Evolutionary conservation across 2,329 filamentous ascomycete genomes (phyloP), one percentile per base, ranked within the genome.

Genomic region (Sclerotinia glacialis): DNA sequence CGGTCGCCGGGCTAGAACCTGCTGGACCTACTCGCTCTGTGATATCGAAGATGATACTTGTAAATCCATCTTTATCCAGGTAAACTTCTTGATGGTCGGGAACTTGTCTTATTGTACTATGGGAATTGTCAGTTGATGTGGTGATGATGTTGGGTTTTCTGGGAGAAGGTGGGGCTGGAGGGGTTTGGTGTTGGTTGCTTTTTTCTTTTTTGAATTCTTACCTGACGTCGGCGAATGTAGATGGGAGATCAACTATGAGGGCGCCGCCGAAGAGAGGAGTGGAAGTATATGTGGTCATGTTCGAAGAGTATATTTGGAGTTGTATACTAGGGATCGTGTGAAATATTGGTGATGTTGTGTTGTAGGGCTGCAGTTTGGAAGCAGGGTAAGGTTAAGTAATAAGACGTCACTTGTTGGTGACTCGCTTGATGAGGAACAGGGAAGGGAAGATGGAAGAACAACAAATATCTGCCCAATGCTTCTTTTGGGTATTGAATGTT

Each of bases 41-140:
- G 74, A 98, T 92, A 74, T 98, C 94, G 78, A 97, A 85, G 73
- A 97, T 93, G 77, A 97, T 88, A 79, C 86, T 93, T 3, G 91
- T 92, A 78, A 93, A 93, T 60, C 92, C 93, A 69, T 90, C 84
- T 70, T 86, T 84, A 76, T 96, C 92, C 74, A 97, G 89, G 80
- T 88, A 97, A 72, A 97, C 90, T 82, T 97, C 94, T 80, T 98
- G 93, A 78, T 96, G 91, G 77, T 94, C 89, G 61, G 90, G 90
- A 6, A 93, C 87, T 79, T 92, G 85, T 70, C 90, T 87, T 72
- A 93, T 83, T 65, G 85, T 84, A 79, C 89, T 92, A 69, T n/a
- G 9, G 14, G 16, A 26, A 37, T 52, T 40, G 37, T 40, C 5
- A 40, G 50, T 72, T 71, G 71, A 69, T 74, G 67, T 54, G 58